Evolutionary conservation across 371 early-diverging fungal genomes (phyloP), one percentile per base, ranked within the genome.

Genomic region (Vairimorpha necatrix): DNA sequence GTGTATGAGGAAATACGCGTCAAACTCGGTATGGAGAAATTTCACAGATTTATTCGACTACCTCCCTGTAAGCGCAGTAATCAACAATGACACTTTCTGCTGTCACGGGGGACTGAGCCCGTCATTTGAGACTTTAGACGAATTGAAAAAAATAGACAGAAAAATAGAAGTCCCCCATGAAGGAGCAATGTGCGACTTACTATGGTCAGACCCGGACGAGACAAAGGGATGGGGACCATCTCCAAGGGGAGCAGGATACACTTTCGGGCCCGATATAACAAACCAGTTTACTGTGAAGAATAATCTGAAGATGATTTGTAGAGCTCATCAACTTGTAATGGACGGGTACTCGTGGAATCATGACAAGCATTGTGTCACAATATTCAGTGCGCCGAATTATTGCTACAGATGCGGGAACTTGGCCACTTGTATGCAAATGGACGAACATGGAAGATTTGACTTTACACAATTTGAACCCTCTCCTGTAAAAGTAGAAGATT

Each of bases 271-370:
- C 97, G 98, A 33, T 89, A 90, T 80, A 91, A 93, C 84, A 90
- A 94, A 65, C 89, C 91, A 16, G 89, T 91, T 81, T 99, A 97
- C 80, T 93, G 94, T 87, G 91, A 94, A 84, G 93, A 98, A 99
- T 86, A 93, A 93, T 16, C 85, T 98, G 56, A 91, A 90, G 13
- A 87, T 97, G 67, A 93, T 99, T 84, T 93, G 95, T 42, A 88
- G 99, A 78, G 97, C 96, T 30, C 99, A 98, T 88, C 98, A 99
- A 87, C 89, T 98, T 58, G 98, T 96, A 83, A 95, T 91, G 95
- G 95, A 94, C 88, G 99, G 99, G 7, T 96, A 93, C 87, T 93
- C 92, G 84, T 96, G 94, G 94, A 89, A 91, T 82, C 95, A 94
- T 83, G 95, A 96, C 69, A 89, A 92, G 82, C 92, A 93, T 76